phyloP scores from a whole-genome alignment of 306 rosid species.

The Fagus crenata region DNA sequence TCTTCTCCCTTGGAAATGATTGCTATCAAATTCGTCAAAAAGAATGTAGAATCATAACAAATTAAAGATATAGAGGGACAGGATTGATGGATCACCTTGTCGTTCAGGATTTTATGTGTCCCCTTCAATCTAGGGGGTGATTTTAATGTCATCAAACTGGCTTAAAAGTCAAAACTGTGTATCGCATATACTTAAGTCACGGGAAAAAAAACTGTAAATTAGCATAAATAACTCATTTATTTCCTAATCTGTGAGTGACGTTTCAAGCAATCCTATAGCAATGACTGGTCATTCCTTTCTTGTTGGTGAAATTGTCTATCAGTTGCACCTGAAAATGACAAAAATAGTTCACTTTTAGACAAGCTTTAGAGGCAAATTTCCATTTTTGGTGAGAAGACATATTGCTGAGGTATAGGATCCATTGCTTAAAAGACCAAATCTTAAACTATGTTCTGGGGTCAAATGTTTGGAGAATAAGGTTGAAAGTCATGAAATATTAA shows the following conservation, averaged over 20 bases:
- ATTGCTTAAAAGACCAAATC: too few relatives aligned
- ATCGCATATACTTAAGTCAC: constrained; percentile 25
- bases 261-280: constrained; percentile 98
- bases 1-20: background rate
- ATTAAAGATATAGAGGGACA: background rate
- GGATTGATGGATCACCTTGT: background rate
- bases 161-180: background rate
- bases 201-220: background rate
- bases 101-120: background rate
- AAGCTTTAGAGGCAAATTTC: too few relatives aligned
- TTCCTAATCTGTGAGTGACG: constrained; percentile 96
- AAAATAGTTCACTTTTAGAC: background rate
- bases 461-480: too few relatives aligned
- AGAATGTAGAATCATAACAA: background rate
- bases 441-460: too few relatives aligned
- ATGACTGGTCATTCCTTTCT: constrained; percentile 95
- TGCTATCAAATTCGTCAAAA: background rate
- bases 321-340: constrained; percentile 60
- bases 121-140: background rate
- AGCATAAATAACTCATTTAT: constrained; percentile 45
- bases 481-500: too few relatives aligned
- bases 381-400: too few relatives aligned
- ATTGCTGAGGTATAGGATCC: too few relatives aligned
- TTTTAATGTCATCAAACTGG: background rate
- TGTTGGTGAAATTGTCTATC: constrained; percentile 94